Base-by-base conservation (phyloP, 352 stramenopile species). In the Elongisporangium undulatum region DNA sequence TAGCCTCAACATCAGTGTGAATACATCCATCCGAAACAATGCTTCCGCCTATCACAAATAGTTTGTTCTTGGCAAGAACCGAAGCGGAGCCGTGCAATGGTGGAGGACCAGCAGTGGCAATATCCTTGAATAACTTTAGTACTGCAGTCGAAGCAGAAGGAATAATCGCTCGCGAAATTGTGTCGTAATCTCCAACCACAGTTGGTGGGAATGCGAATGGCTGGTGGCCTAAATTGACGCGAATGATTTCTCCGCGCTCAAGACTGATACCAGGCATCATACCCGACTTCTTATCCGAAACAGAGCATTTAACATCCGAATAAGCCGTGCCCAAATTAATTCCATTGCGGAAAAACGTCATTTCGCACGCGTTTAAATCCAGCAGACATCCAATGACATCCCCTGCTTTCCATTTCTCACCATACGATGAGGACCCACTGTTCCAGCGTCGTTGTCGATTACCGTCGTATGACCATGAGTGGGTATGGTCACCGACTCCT, bases 401-500 rank as follows among this genome's bases (percentile, higher is more conserved):
- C 1, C 90, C 91, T 34, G 82, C 84, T 59, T 87, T 92, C 92
- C 92, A 98, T 53, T 93, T 95, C 23, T 90, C 86, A 45, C 92
- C 92, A 59, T 95, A 98, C 4, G 79, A 87, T 15, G 82, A 89
- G 9, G 85, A 94, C 2, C 86, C 91, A 59, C 83, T 92, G 56
- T 97, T 94, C 92, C 92, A 98, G 26, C 88, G 87, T 10, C 92
- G 82, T 60, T 96, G 85, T 10, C 92, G 85, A 63, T 94, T 96
- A 24, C 92, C 92, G 55, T 98, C 92, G 55, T 97, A 98, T 1
- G 89, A 95, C 92, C 92, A 98, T 4, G 89, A 97, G 58, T 98
- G 88, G 7, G 76, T 56, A 54, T 97, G 90, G 51, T 98, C 91
- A 19, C 91, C 91, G 9, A 97, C 92, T 22, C 89, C 92, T 69